Conservation (phyloP, 305 asterid genomes). For the Solanum hybrid region DNA sequence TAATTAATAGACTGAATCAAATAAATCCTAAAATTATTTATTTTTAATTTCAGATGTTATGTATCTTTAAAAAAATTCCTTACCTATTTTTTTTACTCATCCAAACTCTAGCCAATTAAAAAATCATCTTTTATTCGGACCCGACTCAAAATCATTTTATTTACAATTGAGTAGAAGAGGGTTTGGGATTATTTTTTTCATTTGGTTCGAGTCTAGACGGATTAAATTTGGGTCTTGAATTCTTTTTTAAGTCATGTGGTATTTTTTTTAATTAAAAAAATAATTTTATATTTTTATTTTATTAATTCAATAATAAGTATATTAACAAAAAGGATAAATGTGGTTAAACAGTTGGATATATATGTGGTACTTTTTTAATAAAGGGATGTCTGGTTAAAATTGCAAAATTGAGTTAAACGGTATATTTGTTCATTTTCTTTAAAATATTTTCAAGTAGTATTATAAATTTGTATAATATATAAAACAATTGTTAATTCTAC, state of each 20-base stretch:
- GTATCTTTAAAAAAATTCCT: too few relatives aligned
- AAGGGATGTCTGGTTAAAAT: too few relatives aligned
- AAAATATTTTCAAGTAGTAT: not conserved
- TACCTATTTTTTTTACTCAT: too few relatives aligned
- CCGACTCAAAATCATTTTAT: not conserved
- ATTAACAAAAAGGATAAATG: too few relatives aligned
- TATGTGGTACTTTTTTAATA: not conserved
- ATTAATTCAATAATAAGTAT: not conserved
- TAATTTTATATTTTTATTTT: too few relatives aligned
- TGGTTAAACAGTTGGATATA: too few relatives aligned
- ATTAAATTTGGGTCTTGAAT: not conserved
- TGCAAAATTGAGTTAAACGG: not conserved
- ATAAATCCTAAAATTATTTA: too few relatives aligned
- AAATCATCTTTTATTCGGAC: not conserved
- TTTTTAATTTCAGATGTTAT: too few relatives aligned
- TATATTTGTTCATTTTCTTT: too few relatives aligned
- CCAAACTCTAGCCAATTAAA: not conserved
- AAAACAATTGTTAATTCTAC: not conserved
- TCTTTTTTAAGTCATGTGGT: not conserved
- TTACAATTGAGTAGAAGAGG: not conserved
- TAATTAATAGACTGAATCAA: too few relatives aligned
- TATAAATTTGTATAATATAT: not conserved
- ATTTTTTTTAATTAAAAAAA: not conserved
- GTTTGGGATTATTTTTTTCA: not conserved
- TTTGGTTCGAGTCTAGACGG: not conserved